Evolutionary conservation across 2,329 filamentous ascomycete species (phyloP).

Genomic region (Alternaria arborescens): DNA sequence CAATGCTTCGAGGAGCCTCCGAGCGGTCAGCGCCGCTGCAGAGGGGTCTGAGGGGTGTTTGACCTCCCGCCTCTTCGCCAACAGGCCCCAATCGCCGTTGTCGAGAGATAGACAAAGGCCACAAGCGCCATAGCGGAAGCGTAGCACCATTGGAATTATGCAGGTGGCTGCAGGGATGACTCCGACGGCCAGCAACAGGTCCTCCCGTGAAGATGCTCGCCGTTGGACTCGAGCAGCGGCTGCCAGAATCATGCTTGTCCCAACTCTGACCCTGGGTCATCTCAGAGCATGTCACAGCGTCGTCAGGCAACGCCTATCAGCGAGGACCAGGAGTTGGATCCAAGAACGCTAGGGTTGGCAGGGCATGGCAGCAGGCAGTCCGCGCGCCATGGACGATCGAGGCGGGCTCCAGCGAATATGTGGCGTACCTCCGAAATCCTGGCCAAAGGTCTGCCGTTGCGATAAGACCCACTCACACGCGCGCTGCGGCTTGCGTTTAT

Average conservation of each 20-base stretch:
- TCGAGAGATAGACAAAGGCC: constrained; percentile 17
- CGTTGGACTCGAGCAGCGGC: constrained; percentile 7
- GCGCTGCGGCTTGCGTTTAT: constrained; percentile 21
- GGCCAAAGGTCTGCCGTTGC: constrained; percentile 29
- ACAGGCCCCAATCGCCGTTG: constrained; percentile 9
- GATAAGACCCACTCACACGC: constrained; percentile 35
- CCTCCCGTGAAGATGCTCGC: neutral
- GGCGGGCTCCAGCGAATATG: constrained; percentile 21
- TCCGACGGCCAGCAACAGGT: constrained; percentile 7
- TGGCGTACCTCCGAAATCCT: constrained; percentile 24
- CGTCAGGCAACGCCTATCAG: constrained; percentile 21
- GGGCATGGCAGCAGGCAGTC: constrained; percentile 25
- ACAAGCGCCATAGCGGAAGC: constrained; percentile 19
- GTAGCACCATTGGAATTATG: constrained; percentile 18
- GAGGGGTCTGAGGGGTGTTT: constrained; percentile 9
- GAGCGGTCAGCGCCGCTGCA: constrained; percentile 16
- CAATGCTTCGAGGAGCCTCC: constrained; percentile 13
- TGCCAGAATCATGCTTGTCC: neutral
- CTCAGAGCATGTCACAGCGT: constrained; percentile 5
- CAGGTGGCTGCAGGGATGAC: constrained; percentile 18
- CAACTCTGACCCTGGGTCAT: constrained; percentile 1
- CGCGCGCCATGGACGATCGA: constrained; percentile 27
- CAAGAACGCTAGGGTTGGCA: constrained; percentile 24
- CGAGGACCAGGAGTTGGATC: constrained; percentile 9
- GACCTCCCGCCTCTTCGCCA: constrained; percentile 15